Conservation (phyloP, 371 early-diverging fungal genomes). For the Phascolomyces articulosus region DNA sequence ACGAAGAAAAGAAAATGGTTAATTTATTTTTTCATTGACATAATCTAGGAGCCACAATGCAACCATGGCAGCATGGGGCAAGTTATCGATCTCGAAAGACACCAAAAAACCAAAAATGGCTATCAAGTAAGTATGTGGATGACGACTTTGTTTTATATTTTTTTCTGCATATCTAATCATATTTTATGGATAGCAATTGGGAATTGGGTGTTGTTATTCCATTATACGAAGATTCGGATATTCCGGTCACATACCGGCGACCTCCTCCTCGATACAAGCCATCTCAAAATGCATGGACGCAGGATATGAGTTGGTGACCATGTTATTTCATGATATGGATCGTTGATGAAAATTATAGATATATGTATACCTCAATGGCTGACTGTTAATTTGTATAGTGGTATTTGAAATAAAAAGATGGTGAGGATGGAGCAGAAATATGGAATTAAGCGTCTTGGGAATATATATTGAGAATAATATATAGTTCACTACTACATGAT, state of each 20-base stretch:
- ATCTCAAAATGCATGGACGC: conserved; percentile 46
- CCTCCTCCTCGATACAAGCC: conserved; percentile 40
- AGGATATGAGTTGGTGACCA: conserved; percentile 15
- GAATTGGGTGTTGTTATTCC: conserved; percentile 51
- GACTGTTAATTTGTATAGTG: no score
- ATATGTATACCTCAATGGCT: no score
- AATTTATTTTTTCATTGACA: background rate
- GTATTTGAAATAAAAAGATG: no score
- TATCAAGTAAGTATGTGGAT: conserved; percentile 36
- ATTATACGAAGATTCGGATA: conserved; percentile 27
- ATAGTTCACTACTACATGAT: no score
- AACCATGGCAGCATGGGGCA: conserved; percentile 48
- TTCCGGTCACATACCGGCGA: conserved; percentile 37
- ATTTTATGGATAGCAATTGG: conserved; percentile 41
- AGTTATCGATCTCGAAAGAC: conserved; percentile 24
- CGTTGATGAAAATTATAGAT: no score
- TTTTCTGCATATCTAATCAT: background rate
- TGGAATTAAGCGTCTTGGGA: no score
- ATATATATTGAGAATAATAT: no score
- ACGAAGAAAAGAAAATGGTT: background rate
- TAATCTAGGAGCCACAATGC: conserved; percentile 47
- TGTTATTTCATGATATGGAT: background rate
- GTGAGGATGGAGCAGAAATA: no score
- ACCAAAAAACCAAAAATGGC: conserved; percentile 35
- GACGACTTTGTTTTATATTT: background rate